A percentile compares a stretch with the other conserved stretches of the same genome.
phyloP scores from a whole-genome alignment of 208 protist genomes.

The Naegleria lovaniensis region DNA sequence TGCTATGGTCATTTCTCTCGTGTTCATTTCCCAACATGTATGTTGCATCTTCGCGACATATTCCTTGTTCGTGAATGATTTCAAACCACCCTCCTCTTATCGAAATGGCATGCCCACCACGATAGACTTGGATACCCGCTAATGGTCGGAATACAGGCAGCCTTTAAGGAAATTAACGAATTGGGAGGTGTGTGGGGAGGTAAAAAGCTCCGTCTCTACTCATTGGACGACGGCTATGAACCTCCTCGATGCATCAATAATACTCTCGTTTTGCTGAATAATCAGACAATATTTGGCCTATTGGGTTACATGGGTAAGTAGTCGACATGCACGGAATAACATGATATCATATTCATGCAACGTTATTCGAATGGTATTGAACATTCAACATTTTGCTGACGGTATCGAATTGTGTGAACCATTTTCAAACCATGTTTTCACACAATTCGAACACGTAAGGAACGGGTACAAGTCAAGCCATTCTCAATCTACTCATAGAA shows the following conservation, averaged over 20 bases:
- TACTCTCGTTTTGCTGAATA: background rate
- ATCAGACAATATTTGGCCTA: background rate
- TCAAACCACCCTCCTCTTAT: too few species aligned
- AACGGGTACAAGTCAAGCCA: background rate
- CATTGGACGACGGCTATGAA: background rate
- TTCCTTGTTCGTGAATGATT: too few species aligned
- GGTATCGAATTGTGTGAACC: too few species aligned
- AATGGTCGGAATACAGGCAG: background rate
- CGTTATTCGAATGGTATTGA: too few species aligned
- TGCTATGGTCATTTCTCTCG: too few species aligned
- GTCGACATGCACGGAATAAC: too few species aligned
- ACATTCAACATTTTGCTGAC: too few species aligned
- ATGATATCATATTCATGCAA: background rate
- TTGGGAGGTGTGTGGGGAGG: background rate
- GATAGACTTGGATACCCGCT: background rate
- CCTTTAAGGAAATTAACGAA: background rate
- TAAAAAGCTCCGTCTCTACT: background rate
- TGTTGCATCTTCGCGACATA: too few species aligned
- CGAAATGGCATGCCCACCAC: too few species aligned
- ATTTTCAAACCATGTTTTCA: too few species aligned
- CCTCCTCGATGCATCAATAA: background rate
- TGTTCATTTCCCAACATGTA: too few species aligned
- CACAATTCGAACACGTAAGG: background rate
- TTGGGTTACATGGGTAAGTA: background rate
- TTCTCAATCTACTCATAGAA: background rate